Conservation (phyloP, 1,284 basidiomycete species). For the Trichosporon faecale region DNA sequence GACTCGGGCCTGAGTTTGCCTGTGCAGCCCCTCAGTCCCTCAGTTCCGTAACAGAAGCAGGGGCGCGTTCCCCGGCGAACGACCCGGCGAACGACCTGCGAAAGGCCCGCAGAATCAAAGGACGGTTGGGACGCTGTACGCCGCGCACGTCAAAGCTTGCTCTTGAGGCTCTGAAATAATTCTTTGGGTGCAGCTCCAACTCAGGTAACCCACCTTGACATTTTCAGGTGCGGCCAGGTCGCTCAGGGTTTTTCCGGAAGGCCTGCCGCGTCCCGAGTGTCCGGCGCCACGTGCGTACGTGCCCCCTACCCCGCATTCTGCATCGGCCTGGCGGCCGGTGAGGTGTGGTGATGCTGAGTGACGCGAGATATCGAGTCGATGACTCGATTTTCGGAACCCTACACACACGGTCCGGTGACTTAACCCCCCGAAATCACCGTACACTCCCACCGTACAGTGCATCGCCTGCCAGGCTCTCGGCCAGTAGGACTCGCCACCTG, state of each 20-base stretch:
- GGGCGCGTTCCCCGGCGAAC: too few relatives aligned
- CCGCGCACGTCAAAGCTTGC: background rate
- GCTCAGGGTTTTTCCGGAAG: background rate
- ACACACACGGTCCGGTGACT: background rate
- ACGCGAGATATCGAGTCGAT: conserved; percentile 2
- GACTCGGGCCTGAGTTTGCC: too few relatives aligned
- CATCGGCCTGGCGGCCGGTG: background rate
- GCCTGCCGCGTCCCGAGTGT: background rate
- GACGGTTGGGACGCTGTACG: too few relatives aligned
- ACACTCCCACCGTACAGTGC: background rate
- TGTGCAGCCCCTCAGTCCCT: too few relatives aligned
- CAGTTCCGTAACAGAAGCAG: too few relatives aligned
- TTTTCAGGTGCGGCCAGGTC: background rate
- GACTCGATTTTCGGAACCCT: background rate
- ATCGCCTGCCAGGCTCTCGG: background rate
- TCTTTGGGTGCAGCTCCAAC: background rate
- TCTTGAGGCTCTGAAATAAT: background rate
- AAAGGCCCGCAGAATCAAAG: too few relatives aligned
- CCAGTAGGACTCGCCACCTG: background rate
- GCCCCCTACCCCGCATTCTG: background rate
- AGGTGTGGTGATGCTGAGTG: background rate
- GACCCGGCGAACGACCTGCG: too few relatives aligned
- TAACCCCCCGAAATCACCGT: background rate
- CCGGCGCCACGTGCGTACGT: background rate
- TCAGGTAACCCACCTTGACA: too few relatives aligned